Conservation (phyloP, 2,329 filamentous ascomycete genomes). For the Macrophomina phaseolina region DNA sequence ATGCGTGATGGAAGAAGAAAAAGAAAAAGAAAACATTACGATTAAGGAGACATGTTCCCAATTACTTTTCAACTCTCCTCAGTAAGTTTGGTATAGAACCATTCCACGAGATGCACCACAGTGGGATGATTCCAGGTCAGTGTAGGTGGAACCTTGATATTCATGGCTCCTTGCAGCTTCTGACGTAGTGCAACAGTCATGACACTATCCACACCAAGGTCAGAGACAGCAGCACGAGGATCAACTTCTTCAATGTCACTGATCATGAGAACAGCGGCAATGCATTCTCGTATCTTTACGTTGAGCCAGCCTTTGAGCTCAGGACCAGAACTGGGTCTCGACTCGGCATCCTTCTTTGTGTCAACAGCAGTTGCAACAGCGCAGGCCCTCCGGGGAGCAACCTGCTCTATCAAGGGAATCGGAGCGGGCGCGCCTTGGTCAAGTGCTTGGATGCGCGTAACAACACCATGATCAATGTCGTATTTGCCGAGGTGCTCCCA, state of each 20-base stretch:
- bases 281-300: conserved; percentile 40
- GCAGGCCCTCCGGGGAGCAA: conserved; percentile 32
- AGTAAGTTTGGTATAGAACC: conserved; percentile 40
- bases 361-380: not conserved
- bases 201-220: conserved; percentile 50
- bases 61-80: not conserved
- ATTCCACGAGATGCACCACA: conserved; percentile 45
- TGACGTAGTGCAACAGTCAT: conserved; percentile 47
- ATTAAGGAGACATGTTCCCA: not conserved
- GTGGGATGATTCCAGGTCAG: conserved; percentile 51
- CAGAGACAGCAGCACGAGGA: conserved; percentile 40
- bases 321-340: not conserved
- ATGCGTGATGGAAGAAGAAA: not conserved
- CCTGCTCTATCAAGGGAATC: conserved; percentile 37
- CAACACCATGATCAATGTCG: conserved; percentile 48
- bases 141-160: conserved; percentile 47
- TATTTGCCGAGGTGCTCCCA: conserved; percentile 47
- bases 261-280: conserved; percentile 44
- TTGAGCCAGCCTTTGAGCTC: conserved; percentile 38
- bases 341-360: not conserved
- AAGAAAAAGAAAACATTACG: not conserved
- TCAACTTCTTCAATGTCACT: conserved; percentile 43
- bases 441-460: conserved; percentile 41
- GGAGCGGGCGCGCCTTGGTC: conserved; percentile 40
- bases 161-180: conserved; percentile 43